Evolutionary conservation across 2,329 filamentous ascomycete genomes (phyloP), one percentile per base, ranked within the genome.

Genomic region (Pyrenophora teres): DNA sequence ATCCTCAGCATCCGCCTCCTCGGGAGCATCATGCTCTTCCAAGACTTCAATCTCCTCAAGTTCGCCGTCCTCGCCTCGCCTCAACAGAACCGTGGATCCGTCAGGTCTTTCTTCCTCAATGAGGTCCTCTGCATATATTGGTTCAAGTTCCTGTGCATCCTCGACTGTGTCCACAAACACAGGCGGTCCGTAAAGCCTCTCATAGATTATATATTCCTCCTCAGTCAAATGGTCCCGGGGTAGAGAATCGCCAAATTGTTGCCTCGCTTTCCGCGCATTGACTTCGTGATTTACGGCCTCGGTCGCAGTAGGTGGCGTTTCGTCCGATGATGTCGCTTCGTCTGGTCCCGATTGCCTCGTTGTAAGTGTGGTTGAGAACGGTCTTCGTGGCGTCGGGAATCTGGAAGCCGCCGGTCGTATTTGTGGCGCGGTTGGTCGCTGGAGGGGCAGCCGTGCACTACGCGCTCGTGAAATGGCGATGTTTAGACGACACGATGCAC

Each of bases 171-270:
- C 85, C 36, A 86, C 80, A 55, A 89, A 70, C 1, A 73, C 48
- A 2, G 92, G 90, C 30, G 86, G 80, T 1, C 92, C 93, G 70
- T 94, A 97, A 13, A 96, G 76, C 57, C 91, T 81, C 67, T 88
- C 85, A 72, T 96, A 96, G 0, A 96, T 76, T 40, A 77, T 78
- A 64, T 88, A 86, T 71, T 96, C 92, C 46, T 88, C 83, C 1
- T 81, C 79, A 30, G 80, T 85, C 44, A 97, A 73, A 62, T 90
- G 84, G 30, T 82, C 86, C 27, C 85, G 83, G 0, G 92, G 92
- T 19, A 97, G 74, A 0, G 82, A 86, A 65, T 94, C 87, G 55
- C 91, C 87, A 71, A 91, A 95, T 7, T 84, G 80, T 57, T 90
- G 87, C 63, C 88, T 85, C 31, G 90, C 87, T 60, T 85, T 80